phyloP scores from a whole-genome alignment of 305 asterid species.

The Coffea humblotiana region DNA sequence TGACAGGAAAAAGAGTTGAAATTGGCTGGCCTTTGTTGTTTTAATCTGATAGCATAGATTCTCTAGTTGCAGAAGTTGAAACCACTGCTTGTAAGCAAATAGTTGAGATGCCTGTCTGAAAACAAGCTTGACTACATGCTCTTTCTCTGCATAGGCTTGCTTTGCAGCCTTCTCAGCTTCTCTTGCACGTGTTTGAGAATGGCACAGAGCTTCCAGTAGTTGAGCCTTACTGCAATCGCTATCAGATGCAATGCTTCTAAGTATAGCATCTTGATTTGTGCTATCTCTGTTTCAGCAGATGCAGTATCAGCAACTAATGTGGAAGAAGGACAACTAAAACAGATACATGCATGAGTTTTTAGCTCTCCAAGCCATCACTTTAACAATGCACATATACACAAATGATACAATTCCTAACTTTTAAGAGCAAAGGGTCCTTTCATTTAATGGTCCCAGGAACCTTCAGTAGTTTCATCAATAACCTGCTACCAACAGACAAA shows the following conservation, averaged over 20 bases:
- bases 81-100: conserved; percentile 88
- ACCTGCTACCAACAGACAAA: too few relatives aligned
- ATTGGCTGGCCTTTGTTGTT: conserved; percentile 43
- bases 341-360: neutral
- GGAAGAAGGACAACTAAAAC: neutral
- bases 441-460: neutral
- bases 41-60: conserved; percentile 54
- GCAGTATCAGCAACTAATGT: neutral
- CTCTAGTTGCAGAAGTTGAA: conserved; percentile 74
- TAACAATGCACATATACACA: neutral
- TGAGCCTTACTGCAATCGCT: conserved; percentile 49
- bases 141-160: conserved; percentile 69
- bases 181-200: conserved; percentile 95
- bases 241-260: conserved; percentile 23
- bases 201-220: conserved; percentile 74
- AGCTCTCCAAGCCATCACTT: neutral
- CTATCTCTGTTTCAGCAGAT: conserved; percentile 34
- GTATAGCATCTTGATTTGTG: conserved; percentile 20
- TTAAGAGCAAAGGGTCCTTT: neutral
- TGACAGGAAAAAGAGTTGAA: conserved; percentile 35
- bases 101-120: conserved; percentile 84
- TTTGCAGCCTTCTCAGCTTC: conserved; percentile 85
- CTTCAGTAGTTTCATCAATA: neutral
- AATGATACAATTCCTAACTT: neutral
- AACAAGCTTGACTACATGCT: conserved; percentile 62